phyloP scores from a whole-genome alignment of 495 filamentous ascomycete genomes.

The Xylaria palmicola region DNA sequence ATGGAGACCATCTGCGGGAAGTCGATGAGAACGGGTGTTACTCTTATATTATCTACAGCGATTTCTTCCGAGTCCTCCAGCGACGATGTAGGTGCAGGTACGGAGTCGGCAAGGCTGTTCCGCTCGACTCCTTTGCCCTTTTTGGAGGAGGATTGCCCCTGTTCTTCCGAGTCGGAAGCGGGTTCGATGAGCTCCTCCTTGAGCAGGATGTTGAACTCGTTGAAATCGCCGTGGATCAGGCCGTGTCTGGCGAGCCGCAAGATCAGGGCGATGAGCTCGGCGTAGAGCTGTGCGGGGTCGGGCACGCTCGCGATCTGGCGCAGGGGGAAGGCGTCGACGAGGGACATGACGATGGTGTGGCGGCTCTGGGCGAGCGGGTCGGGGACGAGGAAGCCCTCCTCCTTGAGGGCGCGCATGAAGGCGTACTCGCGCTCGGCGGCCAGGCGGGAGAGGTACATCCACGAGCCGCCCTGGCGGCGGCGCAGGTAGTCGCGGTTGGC shows the following conservation, averaged over 20 bases:
- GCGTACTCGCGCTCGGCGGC: slow-evolving; percentile 89
- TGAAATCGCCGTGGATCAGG: slow-evolving; percentile 97
- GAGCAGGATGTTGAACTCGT: slow-evolving; percentile 98
- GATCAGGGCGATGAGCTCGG: slow-evolving; percentile 84
- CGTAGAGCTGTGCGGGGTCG: slow-evolving; percentile 77
- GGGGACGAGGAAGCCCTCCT: slow-evolving; percentile 86
- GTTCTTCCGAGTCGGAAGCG: slow-evolving; percentile 23
- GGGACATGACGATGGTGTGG: slow-evolving; percentile 92
- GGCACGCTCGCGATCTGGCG: slow-evolving; percentile 78
- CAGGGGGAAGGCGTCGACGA: slow-evolving; percentile 86
- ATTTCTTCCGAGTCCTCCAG: slow-evolving; percentile 11
- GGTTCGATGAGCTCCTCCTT: slow-evolving; percentile 56
- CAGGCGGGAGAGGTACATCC: slow-evolving; percentile 96
- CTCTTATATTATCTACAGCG: slow-evolving; percentile 28
- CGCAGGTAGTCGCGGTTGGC: slow-evolving; percentile 93
- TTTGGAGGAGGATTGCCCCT: slow-evolving; percentile 19
- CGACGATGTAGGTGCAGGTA: slow-evolving; percentile 12
- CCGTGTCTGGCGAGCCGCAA: slow-evolving; percentile 81
- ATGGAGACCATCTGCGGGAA: slow-evolving; percentile 99
- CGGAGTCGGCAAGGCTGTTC: neutral
- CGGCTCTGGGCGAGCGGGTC: slow-evolving; percentile 81
- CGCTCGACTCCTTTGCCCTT: slow-evolving; percentile 29
- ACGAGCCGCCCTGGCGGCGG: slow-evolving; percentile 69
- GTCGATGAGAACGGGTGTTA: slow-evolving; percentile 83
- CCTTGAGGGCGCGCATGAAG: slow-evolving; percentile 82